Base-by-base conservation (phyloP, 208 protist genomes). In the Leishmania tropica region DNA sequence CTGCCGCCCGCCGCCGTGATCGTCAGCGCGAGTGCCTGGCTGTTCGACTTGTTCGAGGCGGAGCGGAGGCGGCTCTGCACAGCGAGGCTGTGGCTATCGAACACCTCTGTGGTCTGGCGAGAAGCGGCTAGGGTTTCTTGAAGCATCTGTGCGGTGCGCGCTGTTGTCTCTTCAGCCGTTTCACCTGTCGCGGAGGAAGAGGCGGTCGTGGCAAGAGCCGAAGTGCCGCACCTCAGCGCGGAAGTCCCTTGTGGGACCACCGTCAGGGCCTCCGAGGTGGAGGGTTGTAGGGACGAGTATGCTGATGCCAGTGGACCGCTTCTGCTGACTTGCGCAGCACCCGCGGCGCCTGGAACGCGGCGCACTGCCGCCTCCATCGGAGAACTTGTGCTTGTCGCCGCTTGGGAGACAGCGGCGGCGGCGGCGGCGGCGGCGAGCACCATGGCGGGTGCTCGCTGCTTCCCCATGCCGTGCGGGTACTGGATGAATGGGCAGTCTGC, bases 381-480 rank as follows among this genome's bases (percentile, higher is more conserved):
- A 24, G 40, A 11, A 45, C 40, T 45, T 37, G 35, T n/a, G 54
- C 19, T 31, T 4, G 74, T 35, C 28, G 74, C 19, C 6, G 5
- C 56, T 21, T 3, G 21, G 10, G 75, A 24, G 19, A 24, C 8
- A 35, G 56, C 53, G 0, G 70, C 80, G 1, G 80, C 73, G 21
- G 37, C 78, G 24, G 83, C 78, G n/a, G 56, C 53, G 0, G 70
- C 80, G 35, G 65, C 47, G 1, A 81, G 21, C 19, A 82, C 71
- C 13, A 42, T 78, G 37, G 75, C 74, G 7, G 83, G 65, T 48
- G 79, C 48, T 0, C 74, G 83, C 64, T 86, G 80, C 75, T 64
- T 78, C 19, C 93, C 93, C 79, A 96, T 84, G 4, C 88, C 89
- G 28, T 85, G 72, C 0, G 93, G 93, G 78, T 90, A 96, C 76